Evolutionary conservation across 352 stramenopile species (phyloP), one percentile per base, ranked within the genome.

Genomic region (Albugo laibachii): DNA sequence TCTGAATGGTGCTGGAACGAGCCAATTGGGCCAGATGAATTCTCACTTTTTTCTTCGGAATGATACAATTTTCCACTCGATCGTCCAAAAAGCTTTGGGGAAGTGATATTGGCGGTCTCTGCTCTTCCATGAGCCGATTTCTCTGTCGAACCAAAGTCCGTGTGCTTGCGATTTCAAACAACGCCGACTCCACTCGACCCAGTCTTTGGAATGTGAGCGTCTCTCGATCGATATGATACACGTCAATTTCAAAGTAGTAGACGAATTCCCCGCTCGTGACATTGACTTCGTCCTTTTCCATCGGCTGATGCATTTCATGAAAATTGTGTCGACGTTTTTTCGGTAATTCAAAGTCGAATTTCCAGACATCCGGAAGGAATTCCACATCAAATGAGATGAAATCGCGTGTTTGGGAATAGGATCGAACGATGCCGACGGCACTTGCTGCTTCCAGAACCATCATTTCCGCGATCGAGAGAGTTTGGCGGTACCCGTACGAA

Each of bases 341-440:
- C 1, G 78, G 78, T 41, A 92, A 52, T 50, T 88, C 78, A 39
- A 85, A 86, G 47, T 92, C 76, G 48, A 92, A 92, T 58, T 92
- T 92, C 79, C 79, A 92, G 41, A 92, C 79, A 46, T 92, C 79
- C 1, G 79, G 79, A 38, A 83, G 77, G 54, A 92, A 92, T 20
- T 62, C 88, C 48, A 85, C 72, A 41, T 84, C 74, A 52, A 84
- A 88, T 42, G 79, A 60, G 2, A 83, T 63, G 14, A 67, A 61
- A 19, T 67, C 62, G 1, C 47, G 27, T 36, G 69, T 56, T n/a
- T 59, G 46, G 34, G 50, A 56, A 42, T 78, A 83, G 36, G 65
- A 66, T 18, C 83, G 66, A 18, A 88, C 65, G 4, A 66, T 52
- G 42, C 75, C 75, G 8, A 80, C 53, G 1, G 75, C 66, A 52